phyloP scores from a whole-genome alignment of 331 rosid genomes.

The Quercus lobata region DNA sequence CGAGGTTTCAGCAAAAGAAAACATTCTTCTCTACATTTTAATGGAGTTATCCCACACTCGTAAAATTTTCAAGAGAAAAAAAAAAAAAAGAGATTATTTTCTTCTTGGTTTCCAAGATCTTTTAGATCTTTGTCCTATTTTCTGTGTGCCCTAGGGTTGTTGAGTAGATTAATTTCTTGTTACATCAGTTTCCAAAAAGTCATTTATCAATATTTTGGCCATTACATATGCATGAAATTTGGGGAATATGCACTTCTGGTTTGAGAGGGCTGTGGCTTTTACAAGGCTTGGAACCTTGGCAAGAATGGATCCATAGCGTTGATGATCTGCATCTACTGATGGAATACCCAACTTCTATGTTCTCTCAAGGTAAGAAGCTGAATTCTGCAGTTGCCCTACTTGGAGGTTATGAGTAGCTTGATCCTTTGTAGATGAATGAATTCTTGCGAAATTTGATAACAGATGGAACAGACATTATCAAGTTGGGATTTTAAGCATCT shows the following conservation, averaged over 20 bases:
- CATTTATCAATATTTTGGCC: not conserved
- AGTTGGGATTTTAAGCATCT: not conserved
- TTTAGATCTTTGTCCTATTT: not conserved
- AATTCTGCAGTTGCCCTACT: slow-evolving; percentile 21
- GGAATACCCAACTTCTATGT: not conserved
- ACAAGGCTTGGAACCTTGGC: slow-evolving; percentile 12
- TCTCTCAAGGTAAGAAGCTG: slow-evolving; percentile 25
- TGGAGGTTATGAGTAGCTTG: slow-evolving; percentile 11
- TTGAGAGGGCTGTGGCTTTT: slow-evolving; percentile 7
- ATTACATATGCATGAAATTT: not conserved
- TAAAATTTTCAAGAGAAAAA: not conserved
- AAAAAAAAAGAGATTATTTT: too few relatives aligned
- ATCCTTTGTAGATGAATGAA: not conserved
- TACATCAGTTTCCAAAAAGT: not conserved
- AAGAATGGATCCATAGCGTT: not conserved
- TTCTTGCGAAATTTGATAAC: not conserved
- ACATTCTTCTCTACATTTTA: not conserved
- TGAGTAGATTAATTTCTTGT: not conserved
- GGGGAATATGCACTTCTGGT: slow-evolving; percentile 5
- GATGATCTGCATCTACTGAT: not conserved
- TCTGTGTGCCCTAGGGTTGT: not conserved
- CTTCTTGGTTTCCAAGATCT: not conserved
- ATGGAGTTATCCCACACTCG: not conserved
- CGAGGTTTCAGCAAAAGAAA: not conserved
- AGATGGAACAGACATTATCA: too few relatives aligned